phyloP scores from a whole-genome alignment of 208 protist species.

The Crithidia brevicula region DNA sequence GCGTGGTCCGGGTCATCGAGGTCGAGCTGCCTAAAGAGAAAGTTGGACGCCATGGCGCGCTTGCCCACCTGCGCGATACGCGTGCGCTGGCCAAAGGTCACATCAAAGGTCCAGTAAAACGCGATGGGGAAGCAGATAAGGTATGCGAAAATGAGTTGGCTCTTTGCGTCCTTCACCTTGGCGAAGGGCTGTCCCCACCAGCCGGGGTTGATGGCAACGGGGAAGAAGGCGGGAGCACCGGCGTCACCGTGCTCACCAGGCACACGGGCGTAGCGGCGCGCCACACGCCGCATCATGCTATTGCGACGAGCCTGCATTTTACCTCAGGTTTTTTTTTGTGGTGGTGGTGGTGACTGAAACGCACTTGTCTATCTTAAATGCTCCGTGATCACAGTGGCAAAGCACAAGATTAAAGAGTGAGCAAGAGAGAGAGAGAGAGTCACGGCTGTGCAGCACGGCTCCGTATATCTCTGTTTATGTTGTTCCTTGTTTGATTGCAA shows the following conservation, averaged over 20 bases:
- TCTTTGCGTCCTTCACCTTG: constrained; percentile 84
- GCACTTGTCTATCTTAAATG: too few relatives aligned
- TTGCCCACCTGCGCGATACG: constrained; percentile 78
- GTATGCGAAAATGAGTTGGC: constrained; percentile 73
- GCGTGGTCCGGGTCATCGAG: constrained; percentile 89
- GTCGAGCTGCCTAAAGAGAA: constrained; percentile 83
- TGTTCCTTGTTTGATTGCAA: too few relatives aligned
- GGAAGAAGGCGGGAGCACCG: constrained; percentile 83
- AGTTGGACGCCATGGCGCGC: constrained; percentile 78
- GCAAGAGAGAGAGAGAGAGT: too few relatives aligned
- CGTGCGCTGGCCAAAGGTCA: constrained; percentile 73
- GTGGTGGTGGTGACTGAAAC: neutral
- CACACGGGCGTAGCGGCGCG: constrained; percentile 84
- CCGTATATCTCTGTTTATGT: too few relatives aligned
- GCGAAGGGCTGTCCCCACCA: constrained; percentile 90
- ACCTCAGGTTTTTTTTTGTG: neutral
- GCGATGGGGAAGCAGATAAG: constrained; percentile 70
- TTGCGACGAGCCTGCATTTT: constrained; percentile 84
- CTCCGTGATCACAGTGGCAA: too few relatives aligned
- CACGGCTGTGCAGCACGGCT: too few relatives aligned
- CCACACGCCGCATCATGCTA: constrained; percentile 85
- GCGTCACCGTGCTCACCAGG: constrained; percentile 86
- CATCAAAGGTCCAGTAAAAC: constrained; percentile 83
- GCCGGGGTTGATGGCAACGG: constrained; percentile 86
- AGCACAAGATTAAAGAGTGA: too few relatives aligned